These are phyloP conservation scores for Eucalyptus tenuipes DNA, from an alignment of 345 rosid species.

Conservation along the genomic window DNA sequence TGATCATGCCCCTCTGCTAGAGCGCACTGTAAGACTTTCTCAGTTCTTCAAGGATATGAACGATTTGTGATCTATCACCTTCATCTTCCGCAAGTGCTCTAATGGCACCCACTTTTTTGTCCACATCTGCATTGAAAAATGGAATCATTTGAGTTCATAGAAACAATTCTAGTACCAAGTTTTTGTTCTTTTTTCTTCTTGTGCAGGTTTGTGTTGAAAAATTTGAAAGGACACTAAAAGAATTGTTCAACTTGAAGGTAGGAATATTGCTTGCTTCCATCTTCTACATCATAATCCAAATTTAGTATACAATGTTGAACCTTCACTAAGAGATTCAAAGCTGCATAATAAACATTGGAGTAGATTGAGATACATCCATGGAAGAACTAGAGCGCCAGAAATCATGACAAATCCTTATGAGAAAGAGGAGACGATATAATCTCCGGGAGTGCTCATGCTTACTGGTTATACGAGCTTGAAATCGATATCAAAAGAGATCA, in stretches of 20 bases:
- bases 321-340: not conserved
- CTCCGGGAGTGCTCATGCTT: not conserved
- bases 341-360: not conserved
- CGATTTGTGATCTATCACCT: not conserved
- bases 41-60: conserved; percentile 19
- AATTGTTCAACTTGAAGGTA: not conserved
- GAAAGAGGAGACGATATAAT: not conserved
- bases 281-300: not conserved
- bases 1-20: conserved; percentile 20
- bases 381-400: not conserved
- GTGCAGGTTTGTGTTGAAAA: not conserved
- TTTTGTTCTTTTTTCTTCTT: too few species aligned
- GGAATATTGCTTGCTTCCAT: not conserved
- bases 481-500: not conserved
- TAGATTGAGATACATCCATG: not conserved
- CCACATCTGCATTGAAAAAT: conserved; percentile 16
- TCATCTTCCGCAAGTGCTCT: conserved; percentile 10
- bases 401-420: not conserved
- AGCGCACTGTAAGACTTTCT: conserved; percentile 7
- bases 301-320: not conserved
- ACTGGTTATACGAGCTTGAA: not conserved
- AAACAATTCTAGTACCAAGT: not conserved
- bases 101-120: conserved; percentile 14
- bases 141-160: not conserved
- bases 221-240: not conserved